Base-by-base conservation (phyloP, 2,329 filamentous ascomycete genomes). In the Chaetothyriales sp. region DNA sequence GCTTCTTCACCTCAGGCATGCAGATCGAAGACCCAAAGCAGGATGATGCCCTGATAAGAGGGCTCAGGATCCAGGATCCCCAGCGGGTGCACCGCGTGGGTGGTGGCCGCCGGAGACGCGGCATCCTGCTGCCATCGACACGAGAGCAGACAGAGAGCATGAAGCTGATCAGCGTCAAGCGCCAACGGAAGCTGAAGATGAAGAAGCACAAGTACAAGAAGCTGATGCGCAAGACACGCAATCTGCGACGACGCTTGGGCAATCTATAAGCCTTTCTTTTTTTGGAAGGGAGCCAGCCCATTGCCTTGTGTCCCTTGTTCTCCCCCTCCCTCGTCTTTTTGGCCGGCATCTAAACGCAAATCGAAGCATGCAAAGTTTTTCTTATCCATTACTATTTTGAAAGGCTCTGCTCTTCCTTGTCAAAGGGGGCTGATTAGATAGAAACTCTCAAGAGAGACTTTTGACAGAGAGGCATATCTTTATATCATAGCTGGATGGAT, bases 151-250 rank as follows among this genome's bases (percentile, higher is more conserved):
- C 32, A 1, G 32, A 39, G 32, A 39, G 12, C 32, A 15, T 39
- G 32, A 39, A 39, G 26, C 19, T 47, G 57, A 87, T 98, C 65
- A 94, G 86, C 64, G 90, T 95, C 60, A 88, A 83, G 75, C 78
- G 92, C 68, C 87, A 94, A 70, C 77, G 88, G 65, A 93, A 92
- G 73, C 73, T 95, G 64, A 95, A 88, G 80, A 98, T 98, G 89
- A 98, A 98, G 85, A 98, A 96, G 80, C 90, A 96, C 79, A 98
- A 98, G 81, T 95, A 95, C 71, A 96, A 95, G 88, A 98, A 98
- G 80, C 75, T 96, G 60, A 88, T 95, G 85, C 86, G 84, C 76
- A 79, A 81, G 69, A 95, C 90, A 64, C 80, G 90, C 67, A 90
- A 86, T 66, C 69, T 88, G 73, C 83, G 90, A 65, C 81, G 88